Base-by-base conservation (phyloP, 495 filamentous ascomycete genomes). In the Extremus antarcticus region DNA sequence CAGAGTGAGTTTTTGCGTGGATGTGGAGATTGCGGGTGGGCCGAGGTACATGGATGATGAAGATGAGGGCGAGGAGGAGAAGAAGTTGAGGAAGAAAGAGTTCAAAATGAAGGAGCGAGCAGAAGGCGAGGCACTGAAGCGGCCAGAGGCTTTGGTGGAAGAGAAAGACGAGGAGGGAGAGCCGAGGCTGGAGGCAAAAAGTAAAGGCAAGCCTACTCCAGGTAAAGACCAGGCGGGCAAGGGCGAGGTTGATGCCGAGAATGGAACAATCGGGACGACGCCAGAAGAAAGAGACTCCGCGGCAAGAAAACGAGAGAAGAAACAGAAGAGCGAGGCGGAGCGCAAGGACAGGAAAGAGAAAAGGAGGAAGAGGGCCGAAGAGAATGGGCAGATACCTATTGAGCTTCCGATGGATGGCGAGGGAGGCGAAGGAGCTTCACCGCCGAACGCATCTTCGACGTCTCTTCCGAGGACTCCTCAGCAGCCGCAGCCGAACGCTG, bases 1-100 rank as follows among this genome's bases (percentile, higher is more conserved):
- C 20, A 77, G 87, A 32, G 92, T 98, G 1, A 86, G 90, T 1
- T 98, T 98, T 62, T 94, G 86, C 60, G 92, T 98, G 2, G 92
- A 98, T 67, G 92, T 98, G 13, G 92, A 98, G 70, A 92, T 98
- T 63, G 90, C 92, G n/a, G 81, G 81, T 0, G 65, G 78, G 29
- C 78, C 82, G 19, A 63, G 68, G 41, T 78, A 85, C 58, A 65
- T 54, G 20, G 78, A 82, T 10, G 76, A 76, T 21, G 67, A 70
- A 21, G 55, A 64, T 25, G 47, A 62, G 54, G 57, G 65, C 21
- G 70, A 69, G 17, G 57, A 65, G 15, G 70, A 69, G 17, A 71
- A 65, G 53, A 69, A 67, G 51, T 76, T 79, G 47, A 72, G 83
- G 72, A 68, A 66, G 35, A 68, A 85, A 69, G 82, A 84, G 57